Evolutionary conservation across 2,329 filamentous ascomycete genomes (phyloP).

Genomic region (Penicillium digitatum): DNA sequence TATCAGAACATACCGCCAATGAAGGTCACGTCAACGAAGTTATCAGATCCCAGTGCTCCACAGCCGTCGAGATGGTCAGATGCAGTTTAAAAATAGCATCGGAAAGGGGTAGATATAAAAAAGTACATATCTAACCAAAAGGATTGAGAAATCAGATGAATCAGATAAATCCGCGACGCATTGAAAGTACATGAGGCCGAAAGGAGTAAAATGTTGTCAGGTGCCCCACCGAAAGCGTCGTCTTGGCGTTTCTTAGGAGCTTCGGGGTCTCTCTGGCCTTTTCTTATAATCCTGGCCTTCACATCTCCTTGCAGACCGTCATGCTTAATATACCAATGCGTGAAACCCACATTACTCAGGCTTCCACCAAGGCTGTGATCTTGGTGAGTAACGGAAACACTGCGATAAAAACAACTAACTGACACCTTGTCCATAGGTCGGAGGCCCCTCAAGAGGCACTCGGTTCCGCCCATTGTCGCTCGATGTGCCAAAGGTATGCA

Average conservation of each 20-base stretch:
- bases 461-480: conserved; percentile 92
- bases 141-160: background rate
- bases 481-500: conserved; percentile 81
- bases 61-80: background rate
- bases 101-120: background rate
- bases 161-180: background rate
- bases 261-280: conserved; percentile 8
- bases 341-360: conserved; percentile 38
- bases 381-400: conserved; percentile 57
- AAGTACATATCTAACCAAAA: too few species aligned
- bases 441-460: conserved; percentile 90
- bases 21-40: background rate
- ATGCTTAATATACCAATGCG: conserved; percentile 48
- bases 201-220: conserved; percentile 19
- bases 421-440: conserved; percentile 61
- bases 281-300: background rate
- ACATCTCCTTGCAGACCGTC: conserved; percentile 14
- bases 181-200: background rate
- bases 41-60: background rate
- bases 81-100: background rate
- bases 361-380: conserved; percentile 88
- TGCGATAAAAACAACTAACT: conserved; percentile 20
- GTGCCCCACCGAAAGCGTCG: conserved; percentile 24
- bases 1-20: background rate
- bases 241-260: conserved; percentile 22